A percentile compares a stretch with the other conserved stretches of the same genome.
Evolutionary conservation across 305 asterid genomes (phyloP).

Genomic region (Fraxinus sp.): DNA sequence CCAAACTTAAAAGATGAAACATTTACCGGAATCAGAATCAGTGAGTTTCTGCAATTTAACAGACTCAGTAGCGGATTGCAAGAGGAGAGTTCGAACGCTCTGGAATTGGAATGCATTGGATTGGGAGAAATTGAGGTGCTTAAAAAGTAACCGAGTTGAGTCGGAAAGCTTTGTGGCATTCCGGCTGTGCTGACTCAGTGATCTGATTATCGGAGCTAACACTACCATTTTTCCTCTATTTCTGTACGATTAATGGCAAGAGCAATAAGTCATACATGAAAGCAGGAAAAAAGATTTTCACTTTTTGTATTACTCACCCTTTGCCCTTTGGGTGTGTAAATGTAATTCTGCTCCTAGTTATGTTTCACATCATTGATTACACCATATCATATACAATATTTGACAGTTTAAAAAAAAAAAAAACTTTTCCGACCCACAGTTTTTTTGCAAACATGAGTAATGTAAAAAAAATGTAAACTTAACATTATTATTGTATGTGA

Average conservation of each 20-base stretch:
- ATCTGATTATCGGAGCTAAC: constrained; percentile 40
- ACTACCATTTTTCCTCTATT: constrained; percentile 31
- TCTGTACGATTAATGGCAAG: neutral
- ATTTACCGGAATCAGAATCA: constrained; percentile 68
- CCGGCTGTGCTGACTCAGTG: constrained; percentile 32
- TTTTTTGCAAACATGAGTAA: no score
- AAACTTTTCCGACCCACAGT: no score
- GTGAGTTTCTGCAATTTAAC: constrained; percentile 62
- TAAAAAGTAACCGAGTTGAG: constrained; percentile 24
- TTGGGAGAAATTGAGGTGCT: constrained; percentile 10
- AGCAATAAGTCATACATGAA: neutral
- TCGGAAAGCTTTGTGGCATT: constrained; percentile 31
- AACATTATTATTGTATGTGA: no score
- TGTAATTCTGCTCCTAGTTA: no score
- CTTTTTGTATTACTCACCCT: neutral
- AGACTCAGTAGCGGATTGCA: constrained; percentile 64
- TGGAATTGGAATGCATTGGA: constrained; percentile 37
- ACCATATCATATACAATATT: no score
- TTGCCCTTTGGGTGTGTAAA: no score
- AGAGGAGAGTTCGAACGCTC: constrained; percentile 53
- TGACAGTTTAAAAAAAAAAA: no score
- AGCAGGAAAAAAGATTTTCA: neutral
- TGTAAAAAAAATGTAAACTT: no score
- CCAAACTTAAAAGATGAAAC: neutral
- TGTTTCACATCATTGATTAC: no score